Conservation (phyloP, 805 yeast genomes). For the Lipomyces oligophaga region DNA sequence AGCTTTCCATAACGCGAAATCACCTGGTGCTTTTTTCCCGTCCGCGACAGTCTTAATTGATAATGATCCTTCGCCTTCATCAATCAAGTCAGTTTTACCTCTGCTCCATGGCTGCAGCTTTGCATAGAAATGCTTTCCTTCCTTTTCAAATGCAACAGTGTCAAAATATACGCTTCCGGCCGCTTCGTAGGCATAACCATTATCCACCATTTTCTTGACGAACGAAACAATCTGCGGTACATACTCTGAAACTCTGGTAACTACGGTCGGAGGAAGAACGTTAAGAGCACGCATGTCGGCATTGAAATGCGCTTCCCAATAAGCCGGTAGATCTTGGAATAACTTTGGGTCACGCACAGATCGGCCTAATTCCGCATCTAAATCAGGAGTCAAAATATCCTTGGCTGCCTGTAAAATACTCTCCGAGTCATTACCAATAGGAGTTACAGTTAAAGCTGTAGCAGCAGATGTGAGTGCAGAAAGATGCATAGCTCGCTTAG, state of each 20-base stretch:
- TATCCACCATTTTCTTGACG: slow-evolving; percentile 53
- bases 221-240: slow-evolving; percentile 8
- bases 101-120: slow-evolving; percentile 98
- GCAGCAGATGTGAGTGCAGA: slow-evolving; percentile 57
- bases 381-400: slow-evolving; percentile 67
- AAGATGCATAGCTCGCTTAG: slow-evolving; percentile 84
- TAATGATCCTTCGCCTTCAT: slow-evolving; percentile 93
- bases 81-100: slow-evolving; percentile 77
- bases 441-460: slow-evolving; percentile 29
- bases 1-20: slow-evolving; percentile 95
- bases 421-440: slow-evolving; percentile 28
- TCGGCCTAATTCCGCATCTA: slow-evolving; percentile 71
- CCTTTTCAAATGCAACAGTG: slow-evolving; percentile 71
- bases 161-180: slow-evolving; percentile 93
- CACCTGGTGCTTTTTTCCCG: slow-evolving; percentile 71
- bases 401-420: slow-evolving; percentile 53
- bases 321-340: slow-evolving; percentile 76
- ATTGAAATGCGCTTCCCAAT: slow-evolving; percentile 83
- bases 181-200: slow-evolving; percentile 81
- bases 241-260: slow-evolving; percentile 85
- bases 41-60: slow-evolving; percentile 42
- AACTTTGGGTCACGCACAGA: slow-evolving; percentile 79
- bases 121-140: slow-evolving; percentile 77
- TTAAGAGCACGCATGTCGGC: slow-evolving; percentile 81
- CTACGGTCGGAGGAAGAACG: slow-evolving; percentile 77